Percentiles rank a stretch among this genome's conserved stretches.
phyloP scores from a whole-genome alignment of 2,329 filamentous ascomycete genomes.

The Fusarium ramigenum region DNA sequence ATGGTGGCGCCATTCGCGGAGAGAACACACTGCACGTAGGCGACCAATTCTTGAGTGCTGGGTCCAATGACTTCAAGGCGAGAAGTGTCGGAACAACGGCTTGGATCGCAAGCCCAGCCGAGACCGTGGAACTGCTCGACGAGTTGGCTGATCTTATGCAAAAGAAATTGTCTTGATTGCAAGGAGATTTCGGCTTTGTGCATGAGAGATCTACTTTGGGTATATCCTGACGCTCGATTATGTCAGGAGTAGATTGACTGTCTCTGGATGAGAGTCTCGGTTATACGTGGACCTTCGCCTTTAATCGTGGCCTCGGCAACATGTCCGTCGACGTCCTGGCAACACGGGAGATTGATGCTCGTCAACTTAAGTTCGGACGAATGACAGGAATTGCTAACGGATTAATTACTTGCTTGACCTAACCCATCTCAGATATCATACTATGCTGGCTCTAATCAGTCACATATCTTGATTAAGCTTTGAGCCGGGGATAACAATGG shows the following conservation, averaged over 20 bases:
- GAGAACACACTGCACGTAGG: conserved; percentile 91
- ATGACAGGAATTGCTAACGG: background rate
- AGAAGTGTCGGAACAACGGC: conserved; percentile 91
- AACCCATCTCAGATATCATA: background rate
- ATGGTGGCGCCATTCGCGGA: conserved; percentile 64
- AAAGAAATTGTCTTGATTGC: conserved; percentile 44
- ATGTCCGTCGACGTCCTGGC: background rate
- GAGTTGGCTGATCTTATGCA: conserved; percentile 73
- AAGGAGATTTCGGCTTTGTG: background rate
- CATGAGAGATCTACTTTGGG: too few species aligned
- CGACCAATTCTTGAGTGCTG: conserved; percentile 95
- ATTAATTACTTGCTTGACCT: background rate
- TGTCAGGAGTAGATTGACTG: background rate
- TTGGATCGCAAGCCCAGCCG: conserved; percentile 92
- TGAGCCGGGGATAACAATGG: background rate
- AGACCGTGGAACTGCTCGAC: conserved; percentile 90
- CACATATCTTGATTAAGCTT: background rate
- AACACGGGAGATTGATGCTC: background rate
- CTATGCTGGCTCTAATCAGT: background rate
- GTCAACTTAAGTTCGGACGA: background rate
- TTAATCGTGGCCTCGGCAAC: background rate
- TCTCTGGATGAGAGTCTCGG: background rate
- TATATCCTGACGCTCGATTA: background rate
- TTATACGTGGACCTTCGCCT: background rate
- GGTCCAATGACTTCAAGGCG: conserved; percentile 97